Base-by-base conservation (phyloP, 2,329 filamentous ascomycete genomes). In the Sclerotinia minor region DNA sequence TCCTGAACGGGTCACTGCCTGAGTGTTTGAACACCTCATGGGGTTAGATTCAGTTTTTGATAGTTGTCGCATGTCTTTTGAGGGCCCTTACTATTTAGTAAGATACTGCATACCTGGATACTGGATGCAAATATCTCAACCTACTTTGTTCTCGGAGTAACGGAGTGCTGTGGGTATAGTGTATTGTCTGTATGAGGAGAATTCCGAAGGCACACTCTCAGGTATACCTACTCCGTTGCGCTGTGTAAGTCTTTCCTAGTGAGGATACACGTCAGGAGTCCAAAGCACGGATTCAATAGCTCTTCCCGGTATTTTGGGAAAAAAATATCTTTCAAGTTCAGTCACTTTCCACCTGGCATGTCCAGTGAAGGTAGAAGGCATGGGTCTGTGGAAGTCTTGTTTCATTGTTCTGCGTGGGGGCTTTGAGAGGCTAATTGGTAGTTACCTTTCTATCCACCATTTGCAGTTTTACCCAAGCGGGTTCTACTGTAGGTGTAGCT, bases 161-260 rank as follows among this genome's bases (percentile, higher is more conserved):
- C 45, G 59, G 59, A 9, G 59, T 63, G 59, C 8, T 2, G 59
- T 50, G 32, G 45, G 59, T 50, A 63, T 50, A 63, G 59, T 63
- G 59, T 24, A 61, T 26, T 63, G 59, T 63, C 59, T 63, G 59
- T 35, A 63, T 63, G 45, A 63, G 59, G 59, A 63, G 59, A 63
- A 63, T 50, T 63, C 45, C 59, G 45, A 63, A 63, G 59, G 32
- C 45, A 63, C 59, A 63, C 5, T 49, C 45, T 63, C 59, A 63
- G 45, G 29, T 63, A 21, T 63, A 63, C 45, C 59, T 35, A 63
- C 45, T 21, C 59, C 32, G 45, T 52, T 63, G n/a, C 59, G 59
- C 59, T 26, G 59, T 32, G 59, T 63, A 63, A 63, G 59, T 41
- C 59, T 63, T 50, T 63, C n/a, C 59, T 63, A 50, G 45, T 24